Evolutionary conservation across 2,329 filamentous ascomycete genomes (phyloP).

Genomic region (Chalaropsis thielavioides): DNA sequence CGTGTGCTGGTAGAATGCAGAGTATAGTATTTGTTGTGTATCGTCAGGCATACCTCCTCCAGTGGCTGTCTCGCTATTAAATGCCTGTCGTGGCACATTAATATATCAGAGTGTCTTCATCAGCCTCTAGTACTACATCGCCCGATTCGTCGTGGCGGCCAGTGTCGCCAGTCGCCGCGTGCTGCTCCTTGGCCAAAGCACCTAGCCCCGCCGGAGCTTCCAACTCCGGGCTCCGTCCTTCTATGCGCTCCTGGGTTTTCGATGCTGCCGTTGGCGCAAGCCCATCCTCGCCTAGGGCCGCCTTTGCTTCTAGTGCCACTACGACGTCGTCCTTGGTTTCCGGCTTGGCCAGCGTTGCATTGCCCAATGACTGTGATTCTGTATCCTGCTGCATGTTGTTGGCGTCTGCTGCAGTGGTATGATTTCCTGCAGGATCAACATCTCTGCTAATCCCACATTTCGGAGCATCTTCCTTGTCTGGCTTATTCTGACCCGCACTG

Average conservation of each 20-base stretch:
- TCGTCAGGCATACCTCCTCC: background rate
- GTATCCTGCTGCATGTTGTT: background rate
- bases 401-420: background rate
- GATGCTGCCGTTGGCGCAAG: background rate
- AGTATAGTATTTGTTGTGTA: background rate
- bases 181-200: background rate
- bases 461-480: background rate
- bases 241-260: conserved; percentile 17
- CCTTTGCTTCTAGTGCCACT: background rate
- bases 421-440: background rate
- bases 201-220: background rate
- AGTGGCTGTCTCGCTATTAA: background rate
- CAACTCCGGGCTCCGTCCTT: background rate
- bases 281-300: background rate
- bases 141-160: conserved; percentile 51
- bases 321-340: background rate
- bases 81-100: conserved; percentile 28
- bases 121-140: conserved; percentile 68
- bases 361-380: background rate
- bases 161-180: background rate
- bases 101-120: conserved; percentile 87
- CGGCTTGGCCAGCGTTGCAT: background rate
- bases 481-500: background rate
- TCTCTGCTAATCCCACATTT: background rate
- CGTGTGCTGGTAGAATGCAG: background rate